These are phyloP conservation scores for Fragaria nilgerrensis DNA, from an alignment of 306 rosid genomes.

Conservation along the genomic window DNA sequence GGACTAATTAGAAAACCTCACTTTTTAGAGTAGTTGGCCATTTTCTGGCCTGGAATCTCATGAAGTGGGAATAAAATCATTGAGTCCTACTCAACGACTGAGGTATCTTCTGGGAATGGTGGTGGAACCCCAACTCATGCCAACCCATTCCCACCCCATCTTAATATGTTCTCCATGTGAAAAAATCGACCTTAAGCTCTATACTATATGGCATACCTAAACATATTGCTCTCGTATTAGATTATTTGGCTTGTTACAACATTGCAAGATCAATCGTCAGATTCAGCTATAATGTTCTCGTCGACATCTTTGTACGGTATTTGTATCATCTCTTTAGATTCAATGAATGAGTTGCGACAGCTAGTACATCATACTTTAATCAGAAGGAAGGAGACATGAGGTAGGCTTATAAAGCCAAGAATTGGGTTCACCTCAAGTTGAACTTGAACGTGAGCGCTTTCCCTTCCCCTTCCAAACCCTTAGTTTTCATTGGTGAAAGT, in stretches of 20 bases:
- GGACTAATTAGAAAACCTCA: background rate
- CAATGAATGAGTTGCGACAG: background rate
- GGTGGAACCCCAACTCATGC: background rate
- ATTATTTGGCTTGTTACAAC: background rate
- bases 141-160: background rate
- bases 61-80: background rate
- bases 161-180: background rate
- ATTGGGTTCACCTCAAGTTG: constrained; percentile 1
- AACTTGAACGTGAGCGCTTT: background rate
- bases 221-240: background rate
- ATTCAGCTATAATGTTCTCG: background rate
- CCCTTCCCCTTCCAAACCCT: background rate
- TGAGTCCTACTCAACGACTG: constrained; percentile 3
- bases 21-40: background rate
- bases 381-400: background rate
- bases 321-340: background rate
- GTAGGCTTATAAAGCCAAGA: background rate
- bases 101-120: constrained; percentile 3
- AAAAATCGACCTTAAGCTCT: background rate
- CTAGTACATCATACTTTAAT: background rate
- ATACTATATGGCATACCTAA: background rate
- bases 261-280: background rate
- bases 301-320: background rate
- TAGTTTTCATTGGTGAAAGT: background rate
- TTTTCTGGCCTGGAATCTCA: background rate